Percentiles rank a stretch among this genome's conserved stretches.
These are phyloP conservation scores for Aspergillus mulundensis DNA, from an alignment of 495 filamentous ascomycete species.

Conservation along the genomic window DNA sequence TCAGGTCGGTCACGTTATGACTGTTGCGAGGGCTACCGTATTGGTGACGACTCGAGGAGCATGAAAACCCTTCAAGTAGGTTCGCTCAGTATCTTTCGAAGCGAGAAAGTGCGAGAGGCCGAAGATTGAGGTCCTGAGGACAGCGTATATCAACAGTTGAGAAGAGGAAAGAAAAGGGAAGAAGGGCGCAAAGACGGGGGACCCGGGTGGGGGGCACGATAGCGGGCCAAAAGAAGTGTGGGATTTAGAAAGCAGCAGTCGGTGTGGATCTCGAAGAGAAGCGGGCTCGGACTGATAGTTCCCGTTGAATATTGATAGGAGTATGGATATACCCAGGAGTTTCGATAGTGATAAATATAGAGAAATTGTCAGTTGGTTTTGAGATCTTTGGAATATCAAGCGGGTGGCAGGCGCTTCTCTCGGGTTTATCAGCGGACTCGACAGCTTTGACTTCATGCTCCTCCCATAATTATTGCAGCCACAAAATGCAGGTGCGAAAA, in stretches of 20 bases:
- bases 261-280: conserved; percentile 9
- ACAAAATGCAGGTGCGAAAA: background rate
- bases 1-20: conserved; percentile 6
- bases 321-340: too few relatives aligned
- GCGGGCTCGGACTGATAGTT: background rate
- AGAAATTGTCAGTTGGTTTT: too few relatives aligned
- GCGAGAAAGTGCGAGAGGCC: too few relatives aligned
- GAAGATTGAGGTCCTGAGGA: too few relatives aligned
- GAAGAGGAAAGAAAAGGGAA: conserved; percentile 5
- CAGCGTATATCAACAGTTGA: background rate
- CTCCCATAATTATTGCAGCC: background rate
- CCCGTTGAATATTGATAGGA: background rate
- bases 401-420: too few relatives aligned
- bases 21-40: background rate
- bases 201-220: background rate
- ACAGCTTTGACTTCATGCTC: too few relatives aligned
- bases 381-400: too few relatives aligned
- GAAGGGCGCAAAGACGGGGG: conserved; percentile 3
- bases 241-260: conserved; percentile 4
- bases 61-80: background rate
- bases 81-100: background rate
- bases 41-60: background rate
- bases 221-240: background rate
- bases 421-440: background rate
- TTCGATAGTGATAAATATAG: too few relatives aligned